phyloP scores from a whole-genome alignment of 2,329 filamentous ascomycete genomes.

The Allantophomopsis lycopodina region DNA sequence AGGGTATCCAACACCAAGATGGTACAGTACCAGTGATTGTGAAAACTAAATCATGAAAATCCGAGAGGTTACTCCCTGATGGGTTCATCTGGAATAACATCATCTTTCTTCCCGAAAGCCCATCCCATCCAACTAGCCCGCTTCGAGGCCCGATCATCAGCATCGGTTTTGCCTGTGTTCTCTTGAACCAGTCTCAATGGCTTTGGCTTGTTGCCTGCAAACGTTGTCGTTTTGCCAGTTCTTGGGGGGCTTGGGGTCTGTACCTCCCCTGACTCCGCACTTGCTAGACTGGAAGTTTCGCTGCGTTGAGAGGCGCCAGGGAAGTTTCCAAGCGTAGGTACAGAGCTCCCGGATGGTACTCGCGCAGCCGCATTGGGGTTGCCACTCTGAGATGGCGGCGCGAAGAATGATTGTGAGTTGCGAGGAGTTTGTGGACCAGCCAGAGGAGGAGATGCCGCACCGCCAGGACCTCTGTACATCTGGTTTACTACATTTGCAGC shows the following conservation, averaged over 20 bases:
- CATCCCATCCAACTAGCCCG: conserved; percentile 53
- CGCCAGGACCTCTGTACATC: conserved; percentile 70
- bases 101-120: conserved; percentile 24
- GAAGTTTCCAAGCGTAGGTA: conserved; percentile 47
- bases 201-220: conserved; percentile 62
- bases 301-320: conserved; percentile 40
- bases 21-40: no score
- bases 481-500: conserved; percentile 69
- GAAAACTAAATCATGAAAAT: no score
- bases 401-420: conserved; percentile 51
- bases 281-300: conserved; percentile 38
- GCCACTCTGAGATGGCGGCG: conserved; percentile 30
- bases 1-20: no score
- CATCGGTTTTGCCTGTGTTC: conserved; percentile 35
- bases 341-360: conserved; percentile 32
- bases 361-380: conserved; percentile 38
- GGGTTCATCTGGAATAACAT: conserved; percentile 6
- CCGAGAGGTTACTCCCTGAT: conserved; percentile 8
- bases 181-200: conserved; percentile 82
- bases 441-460: conserved; percentile 43
- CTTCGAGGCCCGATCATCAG: conserved; percentile 26
- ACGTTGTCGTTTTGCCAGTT: conserved; percentile 39
- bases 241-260: conserved; percentile 42
- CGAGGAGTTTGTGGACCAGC: conserved; percentile 37
- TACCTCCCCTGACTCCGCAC: conserved; percentile 46